A percentile compares a stretch with the other conserved stretches of the same genome.
Conservation (phyloP, 192 early-diverging fungal species). For the Umbelopsis ramanniana region DNA sequence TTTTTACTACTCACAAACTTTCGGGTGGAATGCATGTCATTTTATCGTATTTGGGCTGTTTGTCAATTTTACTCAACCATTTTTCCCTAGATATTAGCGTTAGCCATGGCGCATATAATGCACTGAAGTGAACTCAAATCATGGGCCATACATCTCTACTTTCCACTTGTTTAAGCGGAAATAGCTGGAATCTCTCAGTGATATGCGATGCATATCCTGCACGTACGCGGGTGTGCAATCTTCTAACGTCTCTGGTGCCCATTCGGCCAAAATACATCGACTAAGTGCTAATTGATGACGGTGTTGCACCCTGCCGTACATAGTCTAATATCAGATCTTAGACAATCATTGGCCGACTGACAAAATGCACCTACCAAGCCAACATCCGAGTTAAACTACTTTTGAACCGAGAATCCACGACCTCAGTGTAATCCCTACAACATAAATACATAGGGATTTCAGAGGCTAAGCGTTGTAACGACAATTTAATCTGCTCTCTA, state of each 20-base stretch:
- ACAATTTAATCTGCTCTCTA: not conserved
- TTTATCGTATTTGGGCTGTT: not conserved
- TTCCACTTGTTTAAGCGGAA: constrained; percentile 8
- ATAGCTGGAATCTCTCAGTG: not conserved
- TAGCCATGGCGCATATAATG: not conserved
- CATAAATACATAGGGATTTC: not conserved
- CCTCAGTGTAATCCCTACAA: not conserved
- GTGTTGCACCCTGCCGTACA: not conserved
- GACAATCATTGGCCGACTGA: not conserved
- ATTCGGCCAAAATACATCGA: not conserved
- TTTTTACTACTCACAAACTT: too few relatives aligned
- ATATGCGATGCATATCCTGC: not conserved
- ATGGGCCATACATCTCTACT: not conserved
- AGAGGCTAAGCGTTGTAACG: not conserved
- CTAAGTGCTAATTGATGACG: not conserved
- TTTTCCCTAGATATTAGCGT: not conserved
- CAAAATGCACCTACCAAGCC: not conserved
- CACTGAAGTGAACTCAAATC: not conserved
- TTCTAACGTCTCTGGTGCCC: not conserved
- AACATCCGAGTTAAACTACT: not conserved
- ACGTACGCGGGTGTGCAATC: not conserved
- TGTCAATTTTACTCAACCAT: not conserved
- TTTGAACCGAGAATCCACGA: not conserved
- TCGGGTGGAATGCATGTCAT: not conserved
- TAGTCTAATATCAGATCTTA: too few relatives aligned